phyloP scores from a whole-genome alignment of 768 basidiomycete species.

The Leccinum disarticulatum region DNA sequence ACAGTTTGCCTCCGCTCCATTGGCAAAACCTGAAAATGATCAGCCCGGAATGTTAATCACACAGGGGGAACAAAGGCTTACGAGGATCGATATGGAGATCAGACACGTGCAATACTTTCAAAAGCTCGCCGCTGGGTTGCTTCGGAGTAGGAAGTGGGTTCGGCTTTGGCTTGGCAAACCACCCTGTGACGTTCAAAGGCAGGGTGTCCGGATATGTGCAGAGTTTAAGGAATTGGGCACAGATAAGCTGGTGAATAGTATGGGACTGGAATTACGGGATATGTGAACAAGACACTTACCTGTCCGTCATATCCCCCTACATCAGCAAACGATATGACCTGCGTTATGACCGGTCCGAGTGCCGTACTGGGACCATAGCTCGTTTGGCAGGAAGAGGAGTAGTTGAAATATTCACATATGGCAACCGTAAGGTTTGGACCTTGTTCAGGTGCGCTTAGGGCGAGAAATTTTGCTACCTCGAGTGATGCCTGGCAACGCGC shows the following conservation, averaged over 20 bases:
- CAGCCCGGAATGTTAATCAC: not conserved
- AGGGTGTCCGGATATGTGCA: constrained; percentile 60
- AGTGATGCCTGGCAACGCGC: constrained; percentile 59
- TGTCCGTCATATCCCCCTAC: constrained; percentile 74
- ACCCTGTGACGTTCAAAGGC: constrained; percentile 60
- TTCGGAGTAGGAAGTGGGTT: constrained; percentile 58
- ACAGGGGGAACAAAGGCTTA: constrained; percentile 27
- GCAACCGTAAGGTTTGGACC: constrained; percentile 56
- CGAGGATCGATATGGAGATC: constrained; percentile 78
- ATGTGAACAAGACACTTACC: constrained; percentile 33
- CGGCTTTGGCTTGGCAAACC: constrained; percentile 80
- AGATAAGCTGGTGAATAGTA: constrained; percentile 45
- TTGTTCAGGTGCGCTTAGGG: constrained; percentile 59
- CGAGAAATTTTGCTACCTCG: constrained; percentile 64
- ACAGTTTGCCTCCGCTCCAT: constrained; percentile 72
- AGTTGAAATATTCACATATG: constrained; percentile 60
- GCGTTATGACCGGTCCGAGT: constrained; percentile 63
- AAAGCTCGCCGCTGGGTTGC: constrained; percentile 58
- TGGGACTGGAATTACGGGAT: not conserved
- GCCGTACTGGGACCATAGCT: constrained; percentile 44
- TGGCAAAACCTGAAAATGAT: constrained; percentile 54
- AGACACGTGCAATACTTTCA: constrained; percentile 76
- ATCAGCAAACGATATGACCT: constrained; percentile 70
- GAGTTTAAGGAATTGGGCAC: constrained; percentile 54
- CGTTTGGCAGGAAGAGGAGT: constrained; percentile 49